A percentile compares a stretch with the other conserved stretches of the same genome.
These are phyloP conservation scores for Erodium moschatum DNA, from an alignment of 441 rosid genomes.

Conservation along the genomic window DNA sequence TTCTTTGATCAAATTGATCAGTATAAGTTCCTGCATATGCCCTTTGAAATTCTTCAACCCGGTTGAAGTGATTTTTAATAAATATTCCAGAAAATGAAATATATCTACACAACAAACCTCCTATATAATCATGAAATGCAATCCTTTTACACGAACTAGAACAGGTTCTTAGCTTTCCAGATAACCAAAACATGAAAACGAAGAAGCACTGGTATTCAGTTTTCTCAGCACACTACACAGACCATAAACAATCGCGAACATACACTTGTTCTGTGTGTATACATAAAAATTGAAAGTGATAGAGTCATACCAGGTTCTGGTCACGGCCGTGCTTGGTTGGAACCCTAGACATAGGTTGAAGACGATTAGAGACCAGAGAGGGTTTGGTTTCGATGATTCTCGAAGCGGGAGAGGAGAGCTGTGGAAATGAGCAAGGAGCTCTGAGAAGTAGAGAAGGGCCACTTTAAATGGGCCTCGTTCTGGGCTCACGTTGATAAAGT, in stretches of 20 bases:
- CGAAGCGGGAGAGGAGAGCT: conserved; percentile 11
- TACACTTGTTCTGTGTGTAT: neutral
- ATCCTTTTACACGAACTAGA: neutral
- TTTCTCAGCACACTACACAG: neutral
- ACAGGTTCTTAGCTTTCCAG: neutral
- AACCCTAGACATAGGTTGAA: conserved; percentile 30
- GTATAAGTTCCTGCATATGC: neutral
- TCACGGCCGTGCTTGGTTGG: conserved; percentile 55
- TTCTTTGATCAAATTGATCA: neutral
- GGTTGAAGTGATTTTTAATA: neutral
- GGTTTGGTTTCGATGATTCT: conserved; percentile 20
- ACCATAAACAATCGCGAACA: neutral
- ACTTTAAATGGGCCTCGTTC: neutral
- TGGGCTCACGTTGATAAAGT: neutral
- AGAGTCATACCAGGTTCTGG: conserved; percentile 43
- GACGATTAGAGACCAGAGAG: conserved; percentile 7
- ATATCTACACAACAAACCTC: too few species aligned
- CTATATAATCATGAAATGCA: conserved; percentile 1
- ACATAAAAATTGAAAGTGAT: too few species aligned
- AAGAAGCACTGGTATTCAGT: neutral
- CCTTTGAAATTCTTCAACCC: neutral
- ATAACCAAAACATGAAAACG: neutral
- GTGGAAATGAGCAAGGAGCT: neutral
- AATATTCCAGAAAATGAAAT: too few species aligned
- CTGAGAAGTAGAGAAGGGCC: neutral